Base-by-base conservation (phyloP, 2,329 filamentous ascomycete genomes). In the Coniochaeta hoffmannii region DNA sequence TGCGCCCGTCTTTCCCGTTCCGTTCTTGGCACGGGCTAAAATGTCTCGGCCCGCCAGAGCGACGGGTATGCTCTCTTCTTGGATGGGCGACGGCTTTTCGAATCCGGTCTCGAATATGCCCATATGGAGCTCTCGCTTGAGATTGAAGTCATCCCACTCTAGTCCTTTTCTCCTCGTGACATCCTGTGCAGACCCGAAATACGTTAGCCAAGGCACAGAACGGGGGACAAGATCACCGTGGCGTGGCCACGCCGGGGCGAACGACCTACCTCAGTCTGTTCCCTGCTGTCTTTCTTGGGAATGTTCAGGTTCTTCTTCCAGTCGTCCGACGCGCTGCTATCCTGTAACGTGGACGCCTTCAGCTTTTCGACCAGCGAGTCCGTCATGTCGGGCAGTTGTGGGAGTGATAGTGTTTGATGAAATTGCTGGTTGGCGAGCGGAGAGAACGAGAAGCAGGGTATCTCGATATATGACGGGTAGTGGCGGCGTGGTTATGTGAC, bases 71-170 rank as follows among this genome's bases (percentile, higher is more conserved):
- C 94, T 91, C 76, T 97, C 94, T 86, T 99, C 94, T 83, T 99
- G 94, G 65, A 99, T 99, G 11, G 94, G 94, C 56, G 94, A 99
- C 15, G 94, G 94, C 76, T 96, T 97, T 72, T 99, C 94, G 72
- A 97, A 99, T 60, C 94, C 94, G 63, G 94, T 94, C 77, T 99
- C 94, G 72, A 97, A 99, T 63, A 99, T 97, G 60, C 94, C 94
- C 93, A 97, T 99, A 76, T 99, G 84, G 59, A 99, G 78, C 69
- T 96, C 90, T 69, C 94, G 83, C 78, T 96, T 96, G 65, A 99
- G 87, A 62, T 88, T 89, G 70, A 99, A 97, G 63, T 97, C 90
- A 73, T 99, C 95, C 68, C 97, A 99, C 65, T 99, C 94, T 59
- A 99, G 80, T 58, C 94, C 94, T 76, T 97, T 97, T 31, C 93